phyloP scores from a whole-genome alignment of 164 flowering plant genomes.

The Houttuynia cordata region DNA sequence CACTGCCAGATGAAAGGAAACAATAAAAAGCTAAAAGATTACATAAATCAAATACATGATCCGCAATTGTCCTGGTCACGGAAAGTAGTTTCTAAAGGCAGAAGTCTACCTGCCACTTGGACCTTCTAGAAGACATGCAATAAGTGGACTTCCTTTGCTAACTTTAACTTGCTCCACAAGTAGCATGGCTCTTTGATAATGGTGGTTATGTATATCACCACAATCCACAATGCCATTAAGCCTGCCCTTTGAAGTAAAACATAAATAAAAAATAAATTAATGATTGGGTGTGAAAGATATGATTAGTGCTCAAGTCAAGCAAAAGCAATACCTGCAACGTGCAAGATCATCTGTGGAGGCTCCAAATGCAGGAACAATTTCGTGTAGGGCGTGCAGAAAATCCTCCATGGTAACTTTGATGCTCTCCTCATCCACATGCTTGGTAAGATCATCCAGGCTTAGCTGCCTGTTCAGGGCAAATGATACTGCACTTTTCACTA shows the following conservation, averaged over 20 bases:
- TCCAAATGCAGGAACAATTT: slow-evolving; percentile 92
- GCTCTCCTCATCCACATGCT: slow-evolving; percentile 87
- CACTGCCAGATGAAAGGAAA: slow-evolving; percentile 35
- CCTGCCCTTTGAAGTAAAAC: slow-evolving; percentile 16
- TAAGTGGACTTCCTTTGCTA: slow-evolving; percentile 83
- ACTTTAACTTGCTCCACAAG: slow-evolving; percentile 95
- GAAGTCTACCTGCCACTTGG: slow-evolving; percentile 90
- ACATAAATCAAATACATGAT: neutral
- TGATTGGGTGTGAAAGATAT: neutral
- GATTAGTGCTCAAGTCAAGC: neutral
- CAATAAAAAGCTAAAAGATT: neutral
- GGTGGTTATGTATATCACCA: slow-evolving; percentile 70
- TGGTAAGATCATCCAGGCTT: slow-evolving; percentile 85
- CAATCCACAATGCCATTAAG: slow-evolving; percentile 85
- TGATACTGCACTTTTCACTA: slow-evolving; percentile 97
- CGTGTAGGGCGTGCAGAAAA: slow-evolving; percentile 69
- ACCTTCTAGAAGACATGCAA: slow-evolving; percentile 92
- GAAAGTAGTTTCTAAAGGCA: no score
- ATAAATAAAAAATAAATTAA: slow-evolving; percentile 3
- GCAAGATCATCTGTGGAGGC: slow-evolving; percentile 94
- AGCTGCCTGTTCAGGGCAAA: slow-evolving; percentile 86
- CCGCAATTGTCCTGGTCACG: no score
- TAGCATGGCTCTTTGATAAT: slow-evolving; percentile 74
- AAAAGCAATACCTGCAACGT: slow-evolving; percentile 57
- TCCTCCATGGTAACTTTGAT: slow-evolving; percentile 95